Evolutionary conservation across 2,329 filamentous ascomycete genomes (phyloP), one percentile per base, ranked within the genome.

Genomic region (Gnomoniopsis sp.): DNA sequence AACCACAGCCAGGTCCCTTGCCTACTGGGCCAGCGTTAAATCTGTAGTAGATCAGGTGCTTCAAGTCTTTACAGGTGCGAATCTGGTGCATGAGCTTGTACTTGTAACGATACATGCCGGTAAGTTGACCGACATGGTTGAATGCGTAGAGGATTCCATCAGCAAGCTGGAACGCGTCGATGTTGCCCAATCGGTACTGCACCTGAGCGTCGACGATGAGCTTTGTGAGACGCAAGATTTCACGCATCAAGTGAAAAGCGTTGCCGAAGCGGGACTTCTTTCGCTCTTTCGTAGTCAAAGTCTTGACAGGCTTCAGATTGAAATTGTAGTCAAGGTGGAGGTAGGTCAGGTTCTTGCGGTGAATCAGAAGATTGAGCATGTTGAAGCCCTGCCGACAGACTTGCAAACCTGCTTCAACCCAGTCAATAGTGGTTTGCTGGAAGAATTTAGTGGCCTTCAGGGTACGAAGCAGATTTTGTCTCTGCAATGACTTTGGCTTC

Each of bases 71-170:
- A 81, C 95, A 99, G 0, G 95, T 96, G 67, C 95, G 91, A 68
- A 99, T 99, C 75, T 99, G 95, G 73, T 99, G 95, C 95, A 99
- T 99, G 58, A 99, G 82, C 81, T 99, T 99, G 80, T 99, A 99
- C 81, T 99, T 99, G 84, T 99, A 99, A 62, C 95, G 89, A 77
- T 99, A 99, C 95, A 99, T 99, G 72, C 95, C 95, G 17, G 95
- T 99, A 62, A 99, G 80, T 74, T 99, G 96, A 62, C 95, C 95
- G 58, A 99, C 95, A 67, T 99, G 95, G 76, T 99, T 99, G 79
- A 99, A 99, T 19, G 95, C 96, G 68, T 99, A 99, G n/a, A 98
- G 80, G 58, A 99, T 99, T 73, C 95, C 95, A 73, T 99, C 95
- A 3, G 95, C 95, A 64, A 99, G 87, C 74, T 99, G 95, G 79